Evolutionary conservation across 305 asterid genomes (phyloP), one percentile per base, ranked within the genome.

Genomic region (Petunia hybrid): DNA sequence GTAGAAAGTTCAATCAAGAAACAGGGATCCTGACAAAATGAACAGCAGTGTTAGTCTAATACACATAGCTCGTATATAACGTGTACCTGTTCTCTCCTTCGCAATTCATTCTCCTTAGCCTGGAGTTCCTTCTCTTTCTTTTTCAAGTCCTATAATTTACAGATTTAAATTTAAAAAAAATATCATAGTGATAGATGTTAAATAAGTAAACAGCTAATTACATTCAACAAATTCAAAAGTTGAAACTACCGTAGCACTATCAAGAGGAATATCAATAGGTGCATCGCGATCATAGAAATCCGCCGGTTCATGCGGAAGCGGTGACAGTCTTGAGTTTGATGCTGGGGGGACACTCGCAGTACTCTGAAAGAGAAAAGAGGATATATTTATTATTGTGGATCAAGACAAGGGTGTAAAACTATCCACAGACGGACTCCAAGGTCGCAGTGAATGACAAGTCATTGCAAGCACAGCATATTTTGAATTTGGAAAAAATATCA

Each of bases 241-340:
- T 63, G 43, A 73, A 81, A 85, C 8, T 87, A 94, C 98, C 89
- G 91, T 73, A 83, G 93, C 80, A 77, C 84, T 88, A 78, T 93
- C 96, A 41, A 93, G 94, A 73, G 98, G 94, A 81, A 94, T 91
- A 83, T 94, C 93, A 57, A 93, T 80, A 67, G 98, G 84, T 62
- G 93, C 97, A 68, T 92, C 89, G 38, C 94, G 94, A 81, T 90
- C 91, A 93, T 93, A 94, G 87, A 91, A 94, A 85, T 90, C 98
- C 53, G 94, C 98, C 82, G 97, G 98, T 86, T 94, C 98, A 41
- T 92, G 97, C 68, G 97, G 97, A 83, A 93, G 97, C 68, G 98
- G 98, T 63, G 96, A 87, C 83, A 94, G 97, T 87, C 95, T 90
- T 12, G 98, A 89, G 85, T 91, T 90, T 84, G 97, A 41, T 48